These are phyloP conservation scores for Cotoneaster glaucophyllus DNA, from an alignment of 306 rosid species.

Conservation along the genomic window DNA sequence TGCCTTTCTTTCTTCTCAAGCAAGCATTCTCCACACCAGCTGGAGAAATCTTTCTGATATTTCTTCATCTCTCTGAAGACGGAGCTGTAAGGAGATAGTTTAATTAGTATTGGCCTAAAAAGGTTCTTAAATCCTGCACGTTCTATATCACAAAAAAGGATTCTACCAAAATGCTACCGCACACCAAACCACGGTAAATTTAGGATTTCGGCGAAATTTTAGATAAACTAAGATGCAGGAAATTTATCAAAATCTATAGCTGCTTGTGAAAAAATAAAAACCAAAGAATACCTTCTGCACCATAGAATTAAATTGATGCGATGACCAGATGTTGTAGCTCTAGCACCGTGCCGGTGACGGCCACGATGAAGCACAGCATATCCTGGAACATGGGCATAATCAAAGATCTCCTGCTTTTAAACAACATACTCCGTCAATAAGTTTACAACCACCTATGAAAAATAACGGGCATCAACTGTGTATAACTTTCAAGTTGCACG, in stretches of 20 bases:
- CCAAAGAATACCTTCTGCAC: constrained; percentile 76
- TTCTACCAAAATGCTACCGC: background rate
- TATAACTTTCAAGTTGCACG: constrained; percentile 4
- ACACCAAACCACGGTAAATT: background rate
- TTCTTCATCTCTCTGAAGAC: constrained; percentile 74
- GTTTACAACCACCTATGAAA: background rate
- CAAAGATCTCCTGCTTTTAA: constrained; percentile 66
- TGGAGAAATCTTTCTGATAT: constrained; percentile 50
- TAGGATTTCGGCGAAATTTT: background rate
- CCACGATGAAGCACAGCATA: constrained; percentile 80
- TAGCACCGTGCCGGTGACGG: constrained; percentile 82
- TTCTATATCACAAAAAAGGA: background rate
- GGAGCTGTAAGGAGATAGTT: constrained; percentile 41
- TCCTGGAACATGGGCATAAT: constrained; percentile 75
- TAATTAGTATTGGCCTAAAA: background rate
- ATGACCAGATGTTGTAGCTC: constrained; percentile 73
- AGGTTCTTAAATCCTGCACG: background rate
- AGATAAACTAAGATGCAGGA: background rate
- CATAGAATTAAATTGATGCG: constrained; percentile 71
- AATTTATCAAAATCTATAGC: background rate
- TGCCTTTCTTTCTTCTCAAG: constrained; percentile 68
- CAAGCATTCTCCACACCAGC: constrained; percentile 87
- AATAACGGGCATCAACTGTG: constrained; percentile 3
- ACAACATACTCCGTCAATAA: constrained; percentile 33
- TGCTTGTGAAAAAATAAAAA: constrained; percentile 7